A percentile compares a stretch with the other conserved stretches of the same genome.
phyloP scores from a whole-genome alignment of 2,329 filamentous ascomycete species.

The Alternaria panax region DNA sequence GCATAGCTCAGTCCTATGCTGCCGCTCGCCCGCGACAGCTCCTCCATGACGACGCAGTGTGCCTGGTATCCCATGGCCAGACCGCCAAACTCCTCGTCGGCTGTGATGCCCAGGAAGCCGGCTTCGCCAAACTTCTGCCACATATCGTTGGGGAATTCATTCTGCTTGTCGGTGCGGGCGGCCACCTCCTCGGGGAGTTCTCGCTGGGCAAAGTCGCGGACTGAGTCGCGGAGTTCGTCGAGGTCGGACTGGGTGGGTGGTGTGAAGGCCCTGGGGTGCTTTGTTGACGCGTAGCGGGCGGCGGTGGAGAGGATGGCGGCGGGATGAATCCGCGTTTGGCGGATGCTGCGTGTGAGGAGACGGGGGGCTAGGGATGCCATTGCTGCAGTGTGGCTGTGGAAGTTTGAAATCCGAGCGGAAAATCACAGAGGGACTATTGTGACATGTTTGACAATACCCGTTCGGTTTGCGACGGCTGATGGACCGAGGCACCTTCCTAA shows the following conservation, averaged over 20 bases:
- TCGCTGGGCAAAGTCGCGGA: constrained; percentile 85
- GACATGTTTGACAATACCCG: constrained; percentile 7
- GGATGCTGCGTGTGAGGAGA: constrained; percentile 51
- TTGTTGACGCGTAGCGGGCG: constrained; percentile 65
- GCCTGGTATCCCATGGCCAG: constrained; percentile 94
- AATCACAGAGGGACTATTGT: constrained; percentile 6
- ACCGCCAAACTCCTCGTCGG: constrained; percentile 89
- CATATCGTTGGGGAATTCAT: constrained; percentile 89
- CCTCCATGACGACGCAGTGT: constrained; percentile 94
- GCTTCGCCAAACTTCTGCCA: constrained; percentile 94
- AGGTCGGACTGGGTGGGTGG: constrained; percentile 77
- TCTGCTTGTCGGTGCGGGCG: constrained; percentile 79
- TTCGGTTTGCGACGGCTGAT: constrained; percentile 37
- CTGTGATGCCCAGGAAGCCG: constrained; percentile 89
- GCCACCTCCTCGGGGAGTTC: constrained; percentile 88
- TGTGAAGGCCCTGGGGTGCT: constrained; percentile 72
- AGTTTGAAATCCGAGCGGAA: background rate
- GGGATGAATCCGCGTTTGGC: constrained; percentile 37
- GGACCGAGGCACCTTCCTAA: constrained; percentile 30
- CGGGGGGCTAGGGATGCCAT: constrained; percentile 46
- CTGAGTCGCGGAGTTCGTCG: constrained; percentile 79
- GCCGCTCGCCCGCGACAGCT: constrained; percentile 85
- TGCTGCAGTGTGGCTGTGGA: constrained; percentile 10
- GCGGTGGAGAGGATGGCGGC: constrained; percentile 17
- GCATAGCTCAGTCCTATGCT: constrained; percentile 91